Evolutionary conservation across 441 rosid species (phyloP), one percentile per base, ranked within the genome.

Genomic region (Dalechampia spathulata): DNA sequence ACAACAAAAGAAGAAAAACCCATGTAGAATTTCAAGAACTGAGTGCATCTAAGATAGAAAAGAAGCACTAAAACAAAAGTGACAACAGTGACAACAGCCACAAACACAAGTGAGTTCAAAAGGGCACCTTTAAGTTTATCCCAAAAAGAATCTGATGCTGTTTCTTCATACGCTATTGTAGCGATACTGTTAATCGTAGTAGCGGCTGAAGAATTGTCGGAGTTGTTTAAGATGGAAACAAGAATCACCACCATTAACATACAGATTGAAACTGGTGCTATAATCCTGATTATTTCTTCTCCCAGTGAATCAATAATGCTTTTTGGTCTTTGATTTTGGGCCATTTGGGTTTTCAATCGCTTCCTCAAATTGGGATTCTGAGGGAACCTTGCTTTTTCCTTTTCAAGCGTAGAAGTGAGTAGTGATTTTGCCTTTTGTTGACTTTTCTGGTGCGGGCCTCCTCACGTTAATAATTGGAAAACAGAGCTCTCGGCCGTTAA

Each of bases 1-100:
- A 87, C 98, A 39, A 82, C 44, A 65, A 91, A 91, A 30, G 96
- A 81, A 28, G 96, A 91, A 71, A 91, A 87, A 45, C 80, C 98
- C 96, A 91, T 83, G 76, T 87, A 83, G 57, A 69, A 47, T 61
- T 72, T 85, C 62, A 87, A 75, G 86, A 87, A 85, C 23, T 56
- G 75, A 30, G 87, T 78, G 73, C 96, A 91, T 71, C 96, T 75
- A 48, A 87, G 71, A 67, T 91, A 91, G 68, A 91, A 87, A 32
- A 91, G 80, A 60, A 91, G 89, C 55, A 87, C 95, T 72, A 91
- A 69, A 28, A 86, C 13, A 69, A 91, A 87, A 26, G 98, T 87
- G 9, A 70, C 96, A 38, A 55, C 60, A 0, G 95, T 91, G 63
- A 91, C 79, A 32, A 83, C 75, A 56, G 72, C 85, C 38, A 87